These are phyloP conservation scores for Casuarina glauca DNA, from an alignment of 306 rosid genomes.

Conservation along the genomic window DNA sequence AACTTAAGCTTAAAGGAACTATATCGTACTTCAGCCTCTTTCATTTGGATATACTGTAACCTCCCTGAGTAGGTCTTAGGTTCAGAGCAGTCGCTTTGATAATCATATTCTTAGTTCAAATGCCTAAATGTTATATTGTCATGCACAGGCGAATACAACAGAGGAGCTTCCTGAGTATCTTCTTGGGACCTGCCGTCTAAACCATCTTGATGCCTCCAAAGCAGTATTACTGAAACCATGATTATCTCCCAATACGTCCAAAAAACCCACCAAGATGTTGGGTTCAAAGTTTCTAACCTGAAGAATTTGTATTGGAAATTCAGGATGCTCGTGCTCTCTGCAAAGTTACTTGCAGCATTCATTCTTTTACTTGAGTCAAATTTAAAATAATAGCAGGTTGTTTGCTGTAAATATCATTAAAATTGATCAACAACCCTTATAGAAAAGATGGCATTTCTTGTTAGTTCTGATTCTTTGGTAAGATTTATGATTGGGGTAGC, in stretches of 20 bases:
- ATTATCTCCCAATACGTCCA: neutral
- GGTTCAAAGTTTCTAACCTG: slow-evolving; percentile 9
- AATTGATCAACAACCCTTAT: slow-evolving; percentile 15
- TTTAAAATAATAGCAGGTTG: slow-evolving; percentile 31
- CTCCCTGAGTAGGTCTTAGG: neutral
- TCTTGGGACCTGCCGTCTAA: slow-evolving; percentile 83
- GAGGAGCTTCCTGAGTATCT: slow-evolving; percentile 86
- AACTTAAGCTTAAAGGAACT: neutral
- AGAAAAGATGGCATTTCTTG: slow-evolving; percentile 13
- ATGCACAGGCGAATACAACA: slow-evolving; percentile 62
- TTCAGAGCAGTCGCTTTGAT: neutral
- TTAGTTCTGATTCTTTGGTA: slow-evolving; percentile 1
- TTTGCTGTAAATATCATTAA: slow-evolving; percentile 39
- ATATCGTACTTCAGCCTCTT: neutral
- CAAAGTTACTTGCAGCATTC: slow-evolving; percentile 27
- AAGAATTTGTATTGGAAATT: slow-evolving; percentile 27
- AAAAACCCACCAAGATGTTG: slow-evolving; percentile 1
- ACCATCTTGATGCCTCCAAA: slow-evolving; percentile 72
- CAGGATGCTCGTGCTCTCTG: slow-evolving; percentile 32
- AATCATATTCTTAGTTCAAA: neutral
- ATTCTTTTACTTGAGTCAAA: slow-evolving; percentile 46
- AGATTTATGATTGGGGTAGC: neutral
- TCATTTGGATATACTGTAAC: neutral
- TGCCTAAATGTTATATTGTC: neutral
- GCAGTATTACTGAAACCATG: slow-evolving; percentile 47